Base-by-base conservation (phyloP, 2,329 filamentous ascomycete species). In the Akanthomyces lecanii region DNA sequence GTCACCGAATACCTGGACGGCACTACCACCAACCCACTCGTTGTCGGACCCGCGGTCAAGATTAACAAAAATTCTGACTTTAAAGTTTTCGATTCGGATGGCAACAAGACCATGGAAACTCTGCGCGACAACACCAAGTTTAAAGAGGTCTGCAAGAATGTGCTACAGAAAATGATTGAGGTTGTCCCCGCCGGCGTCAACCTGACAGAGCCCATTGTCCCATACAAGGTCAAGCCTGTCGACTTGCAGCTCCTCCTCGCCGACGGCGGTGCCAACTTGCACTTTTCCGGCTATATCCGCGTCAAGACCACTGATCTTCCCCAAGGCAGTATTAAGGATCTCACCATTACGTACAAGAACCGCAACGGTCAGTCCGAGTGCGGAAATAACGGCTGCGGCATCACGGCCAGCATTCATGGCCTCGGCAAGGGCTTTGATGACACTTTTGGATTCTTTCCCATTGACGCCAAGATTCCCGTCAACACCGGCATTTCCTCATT, bases 81-180 rank as follows among this genome's bases (percentile, higher is more conserved):
- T 68, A 80, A 79, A 54, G 80, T 87, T 33, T 88, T 82, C 71
- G 81, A 73, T 67, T 77, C 78, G 1, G 85, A 87, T 68, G 71
- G 73, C 2, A 87, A 88, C 71, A 78, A 72, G 16, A 88, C 85
- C 4, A 77, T 87, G 67, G 70, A 70, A 5, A 73, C 77, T 1
- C 70, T 88, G 76, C 70, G 77, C 4, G 76, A 80, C 61, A 68
- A 77, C 0, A 67, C 73, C 0, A 73, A 71, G 12, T 87, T 85
- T 73, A 73, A 73, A 45, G 75, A 68, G 23, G 73, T 76, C 21
- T 88, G 85, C 71, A 73, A 77, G 66, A 74, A 71, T 4, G 77
- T 87, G 21, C 72, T 87, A 45, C 81, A 84, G 69, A 82, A 81
- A 69, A 82, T 88, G 84, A 84, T 87, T 64, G 82, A 88, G n/a